Conservation (phyloP, 139 green algal genomes). For the Pseudopediastrum boryanum region DNA sequence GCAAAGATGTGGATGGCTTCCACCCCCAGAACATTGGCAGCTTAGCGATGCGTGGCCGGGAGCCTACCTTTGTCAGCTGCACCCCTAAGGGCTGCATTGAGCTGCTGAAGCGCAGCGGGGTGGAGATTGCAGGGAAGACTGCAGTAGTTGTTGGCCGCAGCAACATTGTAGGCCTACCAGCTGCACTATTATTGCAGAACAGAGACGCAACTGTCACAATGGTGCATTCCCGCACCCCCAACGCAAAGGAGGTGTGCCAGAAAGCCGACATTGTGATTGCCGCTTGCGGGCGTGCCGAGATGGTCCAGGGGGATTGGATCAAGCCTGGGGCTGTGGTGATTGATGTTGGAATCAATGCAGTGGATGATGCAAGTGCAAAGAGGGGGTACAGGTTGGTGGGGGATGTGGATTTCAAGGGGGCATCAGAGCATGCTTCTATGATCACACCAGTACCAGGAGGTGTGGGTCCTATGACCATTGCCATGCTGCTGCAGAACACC, state of each 20-base stretch:
- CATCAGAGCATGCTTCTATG: slow-evolving; percentile 59
- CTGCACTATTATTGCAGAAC: slow-evolving; percentile 81
- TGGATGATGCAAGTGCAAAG: slow-evolving; percentile 64
- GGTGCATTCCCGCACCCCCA: slow-evolving; percentile 61
- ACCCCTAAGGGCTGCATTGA: slow-evolving; percentile 94
- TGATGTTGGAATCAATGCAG: slow-evolving; percentile 96
- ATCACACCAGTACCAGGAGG: slow-evolving; percentile 97
- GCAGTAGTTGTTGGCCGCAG: slow-evolving; percentile 90
- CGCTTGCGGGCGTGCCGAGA: slow-evolving; percentile 82
- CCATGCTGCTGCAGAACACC: slow-evolving; percentile 67
- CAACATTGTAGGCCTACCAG: slow-evolving; percentile 96
- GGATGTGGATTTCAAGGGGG: slow-evolving; percentile 82
- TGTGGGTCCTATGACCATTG: slow-evolving; percentile 96
- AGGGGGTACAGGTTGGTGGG: slow-evolving; percentile 87
- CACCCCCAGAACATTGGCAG: slow-evolving; percentile 91
- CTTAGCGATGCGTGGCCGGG: slow-evolving; percentile 84
- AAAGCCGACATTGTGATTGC: slow-evolving; percentile 94
- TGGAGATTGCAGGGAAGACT: slow-evolving; percentile 63
- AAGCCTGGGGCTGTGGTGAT: slow-evolving; percentile 92
- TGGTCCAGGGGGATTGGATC: slow-evolving; percentile 85
- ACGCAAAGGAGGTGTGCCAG: slow-evolving; percentile 40
- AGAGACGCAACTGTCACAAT: slow-evolving; percentile 80
- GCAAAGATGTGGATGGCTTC: slow-evolving; percentile 97
- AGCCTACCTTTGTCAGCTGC: slow-evolving; percentile 84
- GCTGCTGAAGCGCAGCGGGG: slow-evolving; percentile 79